Conservation (phyloP, 2,329 filamentous ascomycete species). For the Xylaria sp. region DNA sequence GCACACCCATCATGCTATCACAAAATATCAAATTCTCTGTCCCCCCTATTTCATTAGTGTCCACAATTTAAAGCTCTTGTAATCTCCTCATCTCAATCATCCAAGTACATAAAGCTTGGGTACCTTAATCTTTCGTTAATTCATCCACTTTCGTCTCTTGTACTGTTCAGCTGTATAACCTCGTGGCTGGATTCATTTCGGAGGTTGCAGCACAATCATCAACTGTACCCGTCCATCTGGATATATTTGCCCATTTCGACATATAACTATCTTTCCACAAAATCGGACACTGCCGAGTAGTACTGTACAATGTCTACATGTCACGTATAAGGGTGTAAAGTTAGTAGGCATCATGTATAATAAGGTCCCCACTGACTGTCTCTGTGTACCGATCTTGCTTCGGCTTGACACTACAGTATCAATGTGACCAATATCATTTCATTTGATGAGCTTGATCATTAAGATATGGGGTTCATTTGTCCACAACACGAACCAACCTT, state of each 20-base stretch:
- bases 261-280: neutral
- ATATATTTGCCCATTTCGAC: neutral
- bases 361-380: constrained; percentile 1
- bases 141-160: neutral
- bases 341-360: neutral
- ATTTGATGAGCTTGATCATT: neutral
- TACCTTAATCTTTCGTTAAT: constrained; percentile 6
- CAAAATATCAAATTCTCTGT: constrained; percentile 11
- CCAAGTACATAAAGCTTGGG: constrained; percentile 1
- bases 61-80: constrained; percentile 34
- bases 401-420: constrained; percentile 13
- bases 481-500: neutral
- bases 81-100: constrained; percentile 35
- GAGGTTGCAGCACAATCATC: neutral
- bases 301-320: neutral
- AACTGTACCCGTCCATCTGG: neutral
- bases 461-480: neutral
- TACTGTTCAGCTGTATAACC: constrained; percentile 13
- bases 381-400: neutral
- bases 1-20: constrained; percentile 11
- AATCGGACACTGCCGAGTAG: constrained; percentile 5
- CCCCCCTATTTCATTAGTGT: constrained; percentile 25
- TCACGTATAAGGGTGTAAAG: neutral
- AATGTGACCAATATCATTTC: neutral
- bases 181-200: constrained; percentile 13